Evolutionary conservation across 495 filamentous ascomycete genomes (phyloP), one percentile per base, ranked within the genome.

Genomic region (Penicillium alfredii): DNA sequence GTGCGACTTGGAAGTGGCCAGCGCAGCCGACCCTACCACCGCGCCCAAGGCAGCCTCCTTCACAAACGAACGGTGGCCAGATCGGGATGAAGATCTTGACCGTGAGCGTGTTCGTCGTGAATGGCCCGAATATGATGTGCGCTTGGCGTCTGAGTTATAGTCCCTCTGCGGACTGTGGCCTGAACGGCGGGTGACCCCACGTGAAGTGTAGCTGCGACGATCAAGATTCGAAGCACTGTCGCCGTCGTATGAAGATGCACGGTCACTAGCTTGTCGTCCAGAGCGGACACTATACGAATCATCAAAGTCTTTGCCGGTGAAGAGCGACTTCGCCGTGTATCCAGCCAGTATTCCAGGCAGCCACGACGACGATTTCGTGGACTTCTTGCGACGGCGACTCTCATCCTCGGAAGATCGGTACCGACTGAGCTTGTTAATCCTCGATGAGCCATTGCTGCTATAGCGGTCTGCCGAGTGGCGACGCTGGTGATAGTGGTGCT

Each of bases 241-340:
- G 22, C 55, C 57, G 17, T 65, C 61, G 14, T 62, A 44, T 0
- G 62, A 59, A 3, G 55, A 61, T 15, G 32, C 28, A n/a, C 47
- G 45, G 12, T 66, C 60, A 12, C 55, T 53, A 3, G 42, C 34
- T 0, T 51, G 55, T 21, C 58, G 67, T 8, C 75, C 72, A 20
- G 73, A 66, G 31, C 66, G 70, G 27, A 78, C 48, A 38, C 69
- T 78, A 42, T 79, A 78, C 1, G 69, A 75, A 45, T 81, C 79
- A 41, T 77, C 70, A 40, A 74, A 77, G 35, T 80, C 72, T 30
- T 66, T 66, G 35, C 52, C 64, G 14, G 64, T 63, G 31, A 72
- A 73, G 9, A 80, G 44, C 10, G 64, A 69, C 45, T 76, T 74
- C n/a, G 69, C 63, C 15, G 69, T 72, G 44, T 74, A 77, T 16